Evolutionary conservation across 495 filamentous ascomycete genomes (phyloP).

Genomic region (Schizothecium vesticola): DNA sequence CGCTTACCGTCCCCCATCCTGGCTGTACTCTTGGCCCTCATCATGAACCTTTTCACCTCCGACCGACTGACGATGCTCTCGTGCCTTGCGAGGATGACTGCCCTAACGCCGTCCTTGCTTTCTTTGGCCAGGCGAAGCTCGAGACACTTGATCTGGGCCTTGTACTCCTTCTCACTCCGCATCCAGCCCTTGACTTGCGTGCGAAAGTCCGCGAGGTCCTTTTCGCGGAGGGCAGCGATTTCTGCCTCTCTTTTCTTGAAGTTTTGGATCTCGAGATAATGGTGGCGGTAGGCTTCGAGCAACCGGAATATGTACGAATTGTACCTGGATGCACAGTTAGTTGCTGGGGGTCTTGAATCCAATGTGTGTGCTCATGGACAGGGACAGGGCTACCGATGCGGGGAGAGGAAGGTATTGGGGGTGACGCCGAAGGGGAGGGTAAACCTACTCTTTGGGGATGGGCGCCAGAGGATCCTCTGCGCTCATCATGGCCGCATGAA

Average conservation of each 20-base stretch:
- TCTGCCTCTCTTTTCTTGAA: conserved; percentile 16
- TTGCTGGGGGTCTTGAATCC: not conserved
- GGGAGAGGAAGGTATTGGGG: not conserved
- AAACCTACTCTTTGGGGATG: conserved; percentile 26
- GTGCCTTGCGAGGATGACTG: conserved; percentile 40
- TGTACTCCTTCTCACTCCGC: conserved; percentile 36
- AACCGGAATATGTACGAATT: conserved; percentile 38
- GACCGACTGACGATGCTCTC: conserved; percentile 38
- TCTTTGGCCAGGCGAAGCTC: conserved; percentile 43
- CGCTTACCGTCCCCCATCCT: not conserved
- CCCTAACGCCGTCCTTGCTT: conserved; percentile 43
- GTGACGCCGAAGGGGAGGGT: not conserved
- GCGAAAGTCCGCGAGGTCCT: conserved; percentile 37
- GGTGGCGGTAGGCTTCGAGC: conserved; percentile 34
- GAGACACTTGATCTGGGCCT: conserved; percentile 44
- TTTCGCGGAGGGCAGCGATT: conserved; percentile 29
- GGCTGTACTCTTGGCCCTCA: conserved; percentile 14
- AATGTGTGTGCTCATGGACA: not conserved
- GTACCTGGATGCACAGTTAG: conserved; percentile 19
- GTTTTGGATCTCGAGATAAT: conserved; percentile 13
- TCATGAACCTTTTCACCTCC: conserved; percentile 26
- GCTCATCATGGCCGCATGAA: conserved; percentile 35
- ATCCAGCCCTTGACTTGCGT: conserved; percentile 39
- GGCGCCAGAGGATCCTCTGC: conserved; percentile 20
- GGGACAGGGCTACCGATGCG: no score